phyloP scores from a whole-genome alignment of 768 basidiomycete genomes.

The Boletus edulis region DNA sequence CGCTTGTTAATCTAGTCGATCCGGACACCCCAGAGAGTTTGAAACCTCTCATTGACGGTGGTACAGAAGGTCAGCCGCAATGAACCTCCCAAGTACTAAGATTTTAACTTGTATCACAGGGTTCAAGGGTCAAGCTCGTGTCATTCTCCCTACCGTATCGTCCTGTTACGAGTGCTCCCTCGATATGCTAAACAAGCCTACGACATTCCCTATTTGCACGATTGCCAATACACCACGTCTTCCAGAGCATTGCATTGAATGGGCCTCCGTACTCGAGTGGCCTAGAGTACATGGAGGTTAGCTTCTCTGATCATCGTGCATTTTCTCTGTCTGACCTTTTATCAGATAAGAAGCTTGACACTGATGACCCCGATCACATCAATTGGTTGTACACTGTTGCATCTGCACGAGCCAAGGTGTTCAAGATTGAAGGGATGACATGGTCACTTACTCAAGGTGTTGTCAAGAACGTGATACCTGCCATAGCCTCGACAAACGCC shows the following conservation, averaged over 20 bases:
- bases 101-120: conserved; percentile 45
- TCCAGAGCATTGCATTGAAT: conserved; percentile 99
- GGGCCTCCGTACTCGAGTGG: conserved; percentile 99
- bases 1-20: conserved; percentile 92
- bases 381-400: conserved; percentile 88
- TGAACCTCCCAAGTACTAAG: background rate
- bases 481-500: conserved; percentile 97
- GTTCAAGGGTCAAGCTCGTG: conserved; percentile 97
- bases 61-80: conserved; percentile 78
- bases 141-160: conserved; percentile 91
- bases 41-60: conserved; percentile 97
- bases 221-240: conserved; percentile 98
- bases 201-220: conserved; percentile 96
- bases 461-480: conserved; percentile 99
- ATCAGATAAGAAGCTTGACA: conserved; percentile 89
- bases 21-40: conserved; percentile 88
- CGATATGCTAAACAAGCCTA: conserved; percentile 97
- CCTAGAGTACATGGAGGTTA: conserved; percentile 87
- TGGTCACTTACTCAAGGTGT: conserved; percentile 98
- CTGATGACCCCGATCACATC: conserved; percentile 96
- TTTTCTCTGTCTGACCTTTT: conserved; percentile 1
- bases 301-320: conserved; percentile 3
- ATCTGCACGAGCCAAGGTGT: conserved; percentile 80
- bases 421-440: conserved; percentile 97
- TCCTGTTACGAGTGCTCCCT: conserved; percentile 98